A percentile compares a stretch with the other conserved stretches of the same genome.
Conservation (phyloP, 208 protist species). For the Trypanosoma vivax region DNA sequence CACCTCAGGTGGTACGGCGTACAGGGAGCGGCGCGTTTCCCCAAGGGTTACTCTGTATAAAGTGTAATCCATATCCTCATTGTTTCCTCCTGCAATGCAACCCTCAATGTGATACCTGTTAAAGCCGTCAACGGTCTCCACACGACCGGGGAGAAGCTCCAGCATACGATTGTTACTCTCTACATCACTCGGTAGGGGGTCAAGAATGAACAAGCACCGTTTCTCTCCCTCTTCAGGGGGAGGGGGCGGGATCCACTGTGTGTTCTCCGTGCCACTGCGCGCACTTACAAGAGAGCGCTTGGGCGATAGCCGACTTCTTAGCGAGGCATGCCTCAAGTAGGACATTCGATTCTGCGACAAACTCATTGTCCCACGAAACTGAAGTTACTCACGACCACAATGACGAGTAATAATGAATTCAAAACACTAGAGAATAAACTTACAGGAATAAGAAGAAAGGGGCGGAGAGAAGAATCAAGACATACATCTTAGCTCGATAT, state of each 20-base stretch:
- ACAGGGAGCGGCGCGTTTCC: conserved; percentile 1
- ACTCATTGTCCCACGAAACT: too few species aligned
- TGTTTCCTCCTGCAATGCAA: conserved; percentile 8
- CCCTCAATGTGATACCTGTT: conserved; percentile 23
- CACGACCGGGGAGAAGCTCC: conserved; percentile 49
- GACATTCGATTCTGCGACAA: too few species aligned
- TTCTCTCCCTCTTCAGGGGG: conserved; percentile 26
- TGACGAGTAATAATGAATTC: too few species aligned
- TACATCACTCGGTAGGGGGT: conserved; percentile 22
- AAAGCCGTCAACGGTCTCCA: conserved; percentile 20
- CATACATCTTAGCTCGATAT: too few species aligned
- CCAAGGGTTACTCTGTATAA: conserved; percentile 46
- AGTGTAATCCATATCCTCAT: conserved; percentile 15
- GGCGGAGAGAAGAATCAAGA: too few species aligned
- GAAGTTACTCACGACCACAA: too few species aligned
- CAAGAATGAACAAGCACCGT: conserved; percentile 50
- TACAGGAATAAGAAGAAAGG: too few species aligned
- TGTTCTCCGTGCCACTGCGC: too few species aligned
- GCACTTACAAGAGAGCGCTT: too few species aligned
- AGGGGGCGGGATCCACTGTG: conserved; percentile 26
- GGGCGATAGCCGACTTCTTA: too few species aligned
- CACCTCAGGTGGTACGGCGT: conserved; percentile 4
- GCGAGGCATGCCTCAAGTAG: too few species aligned
- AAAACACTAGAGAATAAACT: too few species aligned
- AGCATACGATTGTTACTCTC: conserved; percentile 37